A percentile compares a stretch with the other conserved stretches of the same genome.
phyloP scores from a whole-genome alignment of 75 land plant genomes.

The Sequoia sempervirens region DNA sequence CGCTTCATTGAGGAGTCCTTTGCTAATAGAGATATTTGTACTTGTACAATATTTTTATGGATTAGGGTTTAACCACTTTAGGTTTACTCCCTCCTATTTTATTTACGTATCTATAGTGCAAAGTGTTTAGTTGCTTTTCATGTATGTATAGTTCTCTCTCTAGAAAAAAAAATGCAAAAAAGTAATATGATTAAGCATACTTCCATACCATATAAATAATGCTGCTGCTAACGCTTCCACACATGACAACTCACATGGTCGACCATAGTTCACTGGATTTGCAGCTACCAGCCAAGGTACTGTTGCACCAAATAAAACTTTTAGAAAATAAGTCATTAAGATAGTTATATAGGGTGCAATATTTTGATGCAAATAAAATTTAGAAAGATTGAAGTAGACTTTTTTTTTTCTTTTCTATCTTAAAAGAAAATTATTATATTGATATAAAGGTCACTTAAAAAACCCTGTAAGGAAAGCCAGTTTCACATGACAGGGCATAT shows the following conservation, averaged over 20 bases:
- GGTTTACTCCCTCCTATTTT: background rate
- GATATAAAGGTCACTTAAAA: too few species aligned
- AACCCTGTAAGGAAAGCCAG: too few species aligned
- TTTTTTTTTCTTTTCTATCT: too few species aligned
- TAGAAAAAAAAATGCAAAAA: background rate
- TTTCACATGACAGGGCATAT: too few species aligned
- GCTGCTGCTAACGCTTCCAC: conserved; percentile 96
- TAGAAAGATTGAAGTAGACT: background rate
- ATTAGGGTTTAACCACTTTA: background rate
- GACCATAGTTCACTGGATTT: conserved; percentile 94
- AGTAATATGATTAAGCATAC: background rate
- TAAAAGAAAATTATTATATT: too few species aligned
- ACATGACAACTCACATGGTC: conserved; percentile 91
- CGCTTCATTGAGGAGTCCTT: background rate
- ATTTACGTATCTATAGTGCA: background rate
- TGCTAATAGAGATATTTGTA: background rate
- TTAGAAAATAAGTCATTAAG: background rate
- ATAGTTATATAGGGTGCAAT: background rate
- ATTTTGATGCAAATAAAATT: background rate
- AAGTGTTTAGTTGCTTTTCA: background rate
- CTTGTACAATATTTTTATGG: background rate
- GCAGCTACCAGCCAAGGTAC: conserved; percentile 99
- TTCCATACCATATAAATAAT: conserved; percentile 68
- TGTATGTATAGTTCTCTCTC: background rate
- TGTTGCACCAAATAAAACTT: conserved; percentile 16